A percentile compares a stretch with the other conserved stretches of the same genome.
These are phyloP conservation scores for Amaranthus palmeri DNA, from an alignment of 148 eudicot genomes.

Conservation along the genomic window DNA sequence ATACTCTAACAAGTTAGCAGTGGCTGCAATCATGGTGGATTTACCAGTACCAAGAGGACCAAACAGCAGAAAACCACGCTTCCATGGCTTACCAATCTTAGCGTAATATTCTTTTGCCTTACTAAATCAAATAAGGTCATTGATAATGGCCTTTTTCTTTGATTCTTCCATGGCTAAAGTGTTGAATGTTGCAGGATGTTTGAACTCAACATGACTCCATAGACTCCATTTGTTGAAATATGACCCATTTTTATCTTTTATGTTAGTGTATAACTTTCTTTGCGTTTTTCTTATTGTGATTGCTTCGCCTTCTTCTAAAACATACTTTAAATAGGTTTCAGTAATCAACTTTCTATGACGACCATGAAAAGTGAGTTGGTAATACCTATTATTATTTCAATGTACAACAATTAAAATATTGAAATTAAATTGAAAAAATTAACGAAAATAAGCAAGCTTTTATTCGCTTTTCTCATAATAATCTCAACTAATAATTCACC, in stretches of 20 bases:
- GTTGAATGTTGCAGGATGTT: conserved; percentile 35
- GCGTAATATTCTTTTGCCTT: conserved; percentile 25
- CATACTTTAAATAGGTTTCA: conserved; percentile 22
- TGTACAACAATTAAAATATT: too few species aligned
- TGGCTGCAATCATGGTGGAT: conserved; percentile 36
- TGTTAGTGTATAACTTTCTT: conserved; percentile 35
- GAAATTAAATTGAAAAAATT: too few species aligned
- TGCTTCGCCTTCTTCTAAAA: conserved; percentile 32
- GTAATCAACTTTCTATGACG: conserved; percentile 22
- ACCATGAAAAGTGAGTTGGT: conserved; percentile 27
- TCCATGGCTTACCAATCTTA: conserved; percentile 39
- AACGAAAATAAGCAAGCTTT: too few species aligned
- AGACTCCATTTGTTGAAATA: background rate
- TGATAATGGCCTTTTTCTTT: conserved; percentile 32
- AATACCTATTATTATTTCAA: conserved; percentile 15
- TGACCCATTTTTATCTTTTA: conserved; percentile 2
- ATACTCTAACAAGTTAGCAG: conserved; percentile 32
- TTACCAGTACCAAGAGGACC: conserved; percentile 47
- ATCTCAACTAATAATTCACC: too few species aligned
- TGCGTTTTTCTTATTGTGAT: conserved; percentile 24
- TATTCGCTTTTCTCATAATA: too few species aligned
- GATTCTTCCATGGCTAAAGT: conserved; percentile 32
- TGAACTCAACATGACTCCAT: conserved; percentile 36
- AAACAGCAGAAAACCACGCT: conserved; percentile 38
- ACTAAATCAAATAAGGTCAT: conserved; percentile 32